Evolutionary conservation across 2,329 filamentous ascomycete genomes (phyloP).

Genomic region (Penicillium sp.): DNA sequence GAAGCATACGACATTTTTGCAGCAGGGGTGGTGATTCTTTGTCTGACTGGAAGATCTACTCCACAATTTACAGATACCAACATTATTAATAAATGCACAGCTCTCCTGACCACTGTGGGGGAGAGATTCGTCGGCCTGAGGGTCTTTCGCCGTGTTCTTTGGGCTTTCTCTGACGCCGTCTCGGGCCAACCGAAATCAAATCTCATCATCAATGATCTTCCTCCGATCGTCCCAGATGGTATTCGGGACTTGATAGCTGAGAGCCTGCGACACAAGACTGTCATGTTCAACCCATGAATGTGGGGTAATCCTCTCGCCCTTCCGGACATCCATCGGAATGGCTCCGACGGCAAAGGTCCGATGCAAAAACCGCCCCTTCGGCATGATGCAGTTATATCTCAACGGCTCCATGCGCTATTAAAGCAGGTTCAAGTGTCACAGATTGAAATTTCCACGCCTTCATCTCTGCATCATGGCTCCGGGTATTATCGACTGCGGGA

Average conservation of each 20-base stretch:
- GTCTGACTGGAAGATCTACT: neutral
- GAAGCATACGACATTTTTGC: constrained; percentile 22
- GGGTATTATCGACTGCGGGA: constrained; percentile 5
- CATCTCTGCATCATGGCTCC: constrained; percentile 7
- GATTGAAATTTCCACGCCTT: too few species aligned
- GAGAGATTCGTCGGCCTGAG: constrained; percentile 14
- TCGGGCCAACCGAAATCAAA: constrained; percentile 1
- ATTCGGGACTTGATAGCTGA: constrained; percentile 1
- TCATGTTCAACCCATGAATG: too few species aligned
- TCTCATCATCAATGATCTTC: constrained; percentile 8
- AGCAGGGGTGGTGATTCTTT: constrained; percentile 14
- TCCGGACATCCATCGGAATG: too few species aligned
- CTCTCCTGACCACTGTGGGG: constrained; percentile 15
- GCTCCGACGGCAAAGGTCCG: too few species aligned
- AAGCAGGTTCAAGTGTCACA: too few species aligned
- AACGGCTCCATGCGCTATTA: too few species aligned
- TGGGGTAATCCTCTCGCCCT: too few species aligned
- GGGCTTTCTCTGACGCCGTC: constrained; percentile 8
- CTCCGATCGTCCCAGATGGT: constrained; percentile 9
- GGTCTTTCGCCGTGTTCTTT: constrained; percentile 15
- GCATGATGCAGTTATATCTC: too few species aligned
- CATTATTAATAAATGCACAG: constrained; percentile 15
- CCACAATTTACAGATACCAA: neutral
- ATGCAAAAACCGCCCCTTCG: too few species aligned
- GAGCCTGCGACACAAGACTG: too few species aligned